These are phyloP conservation scores for Parathielavia hyrcaniae DNA, from an alignment of 495 filamentous ascomycete species.

Conservation along the genomic window DNA sequence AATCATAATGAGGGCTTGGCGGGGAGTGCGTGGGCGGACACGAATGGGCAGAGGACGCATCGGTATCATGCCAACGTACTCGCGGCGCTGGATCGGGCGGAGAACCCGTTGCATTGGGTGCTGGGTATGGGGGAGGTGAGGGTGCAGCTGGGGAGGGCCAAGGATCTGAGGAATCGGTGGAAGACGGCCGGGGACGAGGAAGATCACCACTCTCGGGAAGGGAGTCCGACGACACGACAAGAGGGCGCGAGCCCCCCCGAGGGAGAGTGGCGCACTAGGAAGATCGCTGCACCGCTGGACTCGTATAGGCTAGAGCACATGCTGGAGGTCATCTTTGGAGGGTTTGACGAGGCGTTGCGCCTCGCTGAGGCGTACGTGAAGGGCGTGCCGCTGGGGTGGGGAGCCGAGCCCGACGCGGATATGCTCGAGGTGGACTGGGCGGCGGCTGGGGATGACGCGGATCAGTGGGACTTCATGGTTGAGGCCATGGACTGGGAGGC, in stretches of 20 bases:
- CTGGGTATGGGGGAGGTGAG: slow-evolving; percentile 46
- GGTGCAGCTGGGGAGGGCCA: slow-evolving; percentile 49
- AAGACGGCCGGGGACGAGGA: slow-evolving; percentile 51
- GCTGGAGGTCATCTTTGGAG: slow-evolving; percentile 38
- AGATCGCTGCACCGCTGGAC: slow-evolving; percentile 39
- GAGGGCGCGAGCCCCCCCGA: slow-evolving; percentile 20
- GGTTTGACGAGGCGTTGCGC: slow-evolving; percentile 35
- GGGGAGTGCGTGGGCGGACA: background rate
- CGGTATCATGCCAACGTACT: slow-evolving; percentile 61
- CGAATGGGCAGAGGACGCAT: slow-evolving; percentile 30
- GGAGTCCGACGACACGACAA: background rate
- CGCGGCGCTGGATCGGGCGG: slow-evolving; percentile 43
- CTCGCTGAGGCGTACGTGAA: slow-evolving; percentile 29
- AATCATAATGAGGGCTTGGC: background rate
- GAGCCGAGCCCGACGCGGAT: slow-evolving; percentile 6
- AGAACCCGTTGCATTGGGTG: slow-evolving; percentile 46
- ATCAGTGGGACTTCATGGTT: slow-evolving; percentile 55
- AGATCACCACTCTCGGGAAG: slow-evolving; percentile 16
- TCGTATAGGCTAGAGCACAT: slow-evolving; percentile 53
- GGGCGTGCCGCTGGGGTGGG: background rate
- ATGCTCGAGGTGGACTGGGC: slow-evolving; percentile 14
- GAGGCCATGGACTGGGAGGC: slow-evolving; percentile 63
- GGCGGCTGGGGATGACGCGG: slow-evolving; percentile 33
- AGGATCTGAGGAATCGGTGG: slow-evolving; percentile 62
- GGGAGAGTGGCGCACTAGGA: slow-evolving; percentile 13